Evolutionary conservation across 768 basidiomycete genomes (phyloP).

Genomic region (Cyathus striatus): DNA sequence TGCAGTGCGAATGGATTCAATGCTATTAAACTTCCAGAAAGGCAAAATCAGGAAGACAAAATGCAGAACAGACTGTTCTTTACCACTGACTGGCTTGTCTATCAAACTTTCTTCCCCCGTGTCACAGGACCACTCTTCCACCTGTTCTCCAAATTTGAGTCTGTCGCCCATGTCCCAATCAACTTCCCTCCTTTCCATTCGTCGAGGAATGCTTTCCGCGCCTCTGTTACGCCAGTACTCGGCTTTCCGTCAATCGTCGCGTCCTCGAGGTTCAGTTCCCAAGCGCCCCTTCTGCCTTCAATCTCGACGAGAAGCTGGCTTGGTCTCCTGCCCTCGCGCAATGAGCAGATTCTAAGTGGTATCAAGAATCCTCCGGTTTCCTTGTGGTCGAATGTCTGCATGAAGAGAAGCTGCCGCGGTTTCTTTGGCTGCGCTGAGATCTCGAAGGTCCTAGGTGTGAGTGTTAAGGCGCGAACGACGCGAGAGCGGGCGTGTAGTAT

Average conservation of each 20-base stretch:
- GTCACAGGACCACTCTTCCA: slow-evolving; percentile 2
- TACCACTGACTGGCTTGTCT: too few species aligned
- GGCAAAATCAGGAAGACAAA: too few species aligned
- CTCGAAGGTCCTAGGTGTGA: too few species aligned
- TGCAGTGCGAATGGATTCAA: too few species aligned
- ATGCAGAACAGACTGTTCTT: too few species aligned
- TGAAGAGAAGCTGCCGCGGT: too few species aligned
- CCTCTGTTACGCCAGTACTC: background rate
- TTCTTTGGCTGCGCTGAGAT: background rate
- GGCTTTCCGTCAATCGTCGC: background rate
- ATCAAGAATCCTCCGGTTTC: background rate
- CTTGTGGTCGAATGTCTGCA: background rate
- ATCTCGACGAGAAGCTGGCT: background rate
- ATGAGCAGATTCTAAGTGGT: background rate
- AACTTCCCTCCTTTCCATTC: slow-evolving; percentile 1
- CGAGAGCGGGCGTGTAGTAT: background rate
- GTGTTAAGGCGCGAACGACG: background rate
- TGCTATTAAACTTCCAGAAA: too few species aligned
- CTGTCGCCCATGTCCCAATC: background rate
- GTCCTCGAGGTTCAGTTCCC: slow-evolving; percentile 1
- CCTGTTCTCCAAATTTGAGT: background rate
- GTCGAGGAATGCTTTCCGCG: background rate
- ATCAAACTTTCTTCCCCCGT: too few species aligned
- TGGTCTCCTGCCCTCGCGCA: background rate
- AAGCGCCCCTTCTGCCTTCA: background rate